These are phyloP conservation scores for Flaveria linearis DNA, from an alignment of 129 eudicot species.

Conservation along the genomic window DNA sequence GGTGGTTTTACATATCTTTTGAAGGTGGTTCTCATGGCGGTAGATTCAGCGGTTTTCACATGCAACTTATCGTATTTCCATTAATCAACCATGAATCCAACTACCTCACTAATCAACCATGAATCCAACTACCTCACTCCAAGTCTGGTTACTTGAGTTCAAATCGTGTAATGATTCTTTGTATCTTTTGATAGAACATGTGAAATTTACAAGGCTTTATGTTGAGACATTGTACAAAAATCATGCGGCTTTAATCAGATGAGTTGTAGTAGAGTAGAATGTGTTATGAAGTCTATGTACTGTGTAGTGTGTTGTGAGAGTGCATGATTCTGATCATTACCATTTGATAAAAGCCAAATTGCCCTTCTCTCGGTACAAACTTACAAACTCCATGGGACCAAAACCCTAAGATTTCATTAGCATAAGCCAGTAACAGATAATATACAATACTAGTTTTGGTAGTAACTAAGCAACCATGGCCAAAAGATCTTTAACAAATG, in stretches of 20 bases:
- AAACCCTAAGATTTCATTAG: constrained; percentile 11
- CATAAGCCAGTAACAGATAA: constrained; percentile 6
- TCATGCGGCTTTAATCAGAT: constrained; percentile 15
- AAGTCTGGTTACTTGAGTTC: constrained; percentile 19
- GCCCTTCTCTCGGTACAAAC: not conserved
- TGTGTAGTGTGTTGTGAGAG: not conserved
- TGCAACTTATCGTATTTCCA: constrained; percentile 37
- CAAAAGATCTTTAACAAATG: not conserved
- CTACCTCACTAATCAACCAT: constrained; percentile 24
- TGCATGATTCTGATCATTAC: not conserved
- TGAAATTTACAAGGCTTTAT: constrained; percentile 16
- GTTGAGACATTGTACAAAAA: constrained; percentile 11
- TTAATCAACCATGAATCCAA: constrained; percentile 15
- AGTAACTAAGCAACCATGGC: constrained; percentile 1
- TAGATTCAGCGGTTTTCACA: constrained; percentile 70
- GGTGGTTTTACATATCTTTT: constrained; percentile 76
- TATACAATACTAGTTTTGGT: constrained; percentile 17
- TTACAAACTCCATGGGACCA: constrained; percentile 1
- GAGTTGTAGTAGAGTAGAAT: constrained; percentile 2
- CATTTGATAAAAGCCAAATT: not conserved
- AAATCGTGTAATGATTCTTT: constrained; percentile 19
- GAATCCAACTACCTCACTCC: constrained; percentile 26
- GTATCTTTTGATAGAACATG: constrained; percentile 26
- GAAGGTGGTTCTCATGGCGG: constrained; percentile 90
- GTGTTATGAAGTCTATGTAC: not conserved